Conservation (phyloP, 352 stramenopile genomes). For the Heterotrichella gracilis region DNA sequence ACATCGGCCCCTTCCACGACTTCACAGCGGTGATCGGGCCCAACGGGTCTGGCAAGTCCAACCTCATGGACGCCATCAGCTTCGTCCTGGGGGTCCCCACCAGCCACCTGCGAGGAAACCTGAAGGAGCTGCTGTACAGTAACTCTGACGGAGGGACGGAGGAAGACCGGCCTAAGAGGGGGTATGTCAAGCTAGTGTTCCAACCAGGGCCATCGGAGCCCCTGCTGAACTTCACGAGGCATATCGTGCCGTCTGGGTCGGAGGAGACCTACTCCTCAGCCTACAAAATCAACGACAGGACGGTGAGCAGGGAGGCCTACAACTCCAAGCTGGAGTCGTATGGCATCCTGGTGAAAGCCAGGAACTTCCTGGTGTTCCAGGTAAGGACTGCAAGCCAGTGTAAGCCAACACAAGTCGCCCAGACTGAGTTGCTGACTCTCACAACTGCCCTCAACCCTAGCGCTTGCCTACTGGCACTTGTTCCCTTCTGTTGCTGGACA, state of each 20-base stretch:
- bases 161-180: no score
- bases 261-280: constrained; percentile 51
- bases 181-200: no score
- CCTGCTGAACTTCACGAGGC: constrained; percentile 19
- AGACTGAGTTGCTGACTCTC: no score
- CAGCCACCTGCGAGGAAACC: constrained; percentile 58
- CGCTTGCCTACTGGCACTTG: no score
- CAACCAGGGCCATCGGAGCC: neutral
- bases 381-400: no score
- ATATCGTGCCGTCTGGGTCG: constrained; percentile 19
- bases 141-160: no score
- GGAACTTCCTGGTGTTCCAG: constrained; percentile 99
- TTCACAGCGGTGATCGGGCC: constrained; percentile 88
- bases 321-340: constrained; percentile 60
- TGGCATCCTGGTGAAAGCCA: constrained; percentile 77
- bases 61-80: constrained; percentile 71
- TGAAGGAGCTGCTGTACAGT: constrained; percentile 77
- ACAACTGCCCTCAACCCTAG: no score
- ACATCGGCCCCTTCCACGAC: constrained; percentile 74
- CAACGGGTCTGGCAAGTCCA: constrained; percentile 59
- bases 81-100: constrained; percentile 88
- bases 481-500: no score
- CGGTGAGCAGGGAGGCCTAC: constrained; percentile 48
- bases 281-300: constrained; percentile 32
- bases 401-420: no score